Base-by-base conservation (phyloP, 2,329 filamentous ascomycete genomes). In the Aspergillus japonicus region DNA sequence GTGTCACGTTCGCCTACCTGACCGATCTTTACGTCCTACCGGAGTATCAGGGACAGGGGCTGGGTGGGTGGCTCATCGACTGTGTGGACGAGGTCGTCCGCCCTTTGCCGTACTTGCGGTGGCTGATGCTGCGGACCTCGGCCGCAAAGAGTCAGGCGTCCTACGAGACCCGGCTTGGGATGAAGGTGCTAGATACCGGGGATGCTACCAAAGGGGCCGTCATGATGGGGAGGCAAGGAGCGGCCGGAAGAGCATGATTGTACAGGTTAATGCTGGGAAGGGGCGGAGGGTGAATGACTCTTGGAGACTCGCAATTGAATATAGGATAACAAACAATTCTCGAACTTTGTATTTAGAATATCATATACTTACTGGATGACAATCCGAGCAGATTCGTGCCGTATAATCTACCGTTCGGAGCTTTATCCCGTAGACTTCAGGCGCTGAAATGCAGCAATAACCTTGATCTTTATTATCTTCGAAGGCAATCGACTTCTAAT, bases 21-120 rank as follows among this genome's bases (percentile, higher is more conserved):
- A 88, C 88, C 26, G 89, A 91, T 68, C 85, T 90, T 21, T 91
- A 88, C 71, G 78, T 91, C 23, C 71, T 85, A 2, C 78, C 83
- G 0, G 79, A 82, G 44, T 84, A 86, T 66, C 87, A 88, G 69
- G 81, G 83, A 4, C 77, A 80, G 10, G 88, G 89, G 0, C 77
- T 91, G 1, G 89, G 85, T 3, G 82, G 78, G 48, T 91, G 87
- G 86, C 74, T 91, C 69, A 82, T 90, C 71, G 73, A 78, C 5
- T 86, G 83, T 65, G 74, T 89, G 59, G 81, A 85, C 63, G 85
- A 89, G 65, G 72, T 83, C 0, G 69, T 86, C 42, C 73, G 80
- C 23, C 77, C 77, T 31, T 85, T 88, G 82, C 82, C 85, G 1
- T 74, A 83, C 62, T 77, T 92, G 68, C 79, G 89, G 49, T 80